Evolutionary conservation across 805 yeast genomes (phyloP).

Genomic region (Brettanomyces naardenensis): DNA sequence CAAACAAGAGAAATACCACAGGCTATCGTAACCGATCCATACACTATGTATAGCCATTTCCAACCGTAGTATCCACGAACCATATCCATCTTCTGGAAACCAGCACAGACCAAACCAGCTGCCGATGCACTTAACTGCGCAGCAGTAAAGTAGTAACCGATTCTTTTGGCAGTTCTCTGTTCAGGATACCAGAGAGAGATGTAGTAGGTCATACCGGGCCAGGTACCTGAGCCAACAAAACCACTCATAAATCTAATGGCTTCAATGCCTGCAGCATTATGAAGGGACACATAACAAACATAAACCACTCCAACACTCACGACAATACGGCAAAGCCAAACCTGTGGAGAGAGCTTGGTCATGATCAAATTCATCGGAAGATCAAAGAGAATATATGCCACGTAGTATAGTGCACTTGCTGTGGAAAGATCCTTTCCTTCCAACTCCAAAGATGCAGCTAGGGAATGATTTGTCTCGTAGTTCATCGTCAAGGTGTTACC

Average conservation of each 20-base stretch:
- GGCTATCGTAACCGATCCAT: constrained; percentile 60
- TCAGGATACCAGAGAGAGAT: constrained; percentile 81
- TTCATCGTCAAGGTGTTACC: constrained; percentile 83
- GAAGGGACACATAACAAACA: constrained; percentile 59
- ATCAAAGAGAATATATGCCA: constrained; percentile 77
- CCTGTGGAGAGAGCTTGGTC: constrained; percentile 79
- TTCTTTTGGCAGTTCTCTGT: constrained; percentile 65
- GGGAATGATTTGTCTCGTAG: constrained; percentile 49
- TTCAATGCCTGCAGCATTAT: constrained; percentile 50
- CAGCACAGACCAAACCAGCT: constrained; percentile 81
- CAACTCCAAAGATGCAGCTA: constrained; percentile 42
- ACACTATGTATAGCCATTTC: constrained; percentile 79
- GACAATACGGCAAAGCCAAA: constrained; percentile 77
- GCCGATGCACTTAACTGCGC: constrained; percentile 89
- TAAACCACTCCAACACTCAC: constrained; percentile 72
- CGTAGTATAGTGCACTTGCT: constrained; percentile 76
- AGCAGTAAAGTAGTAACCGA: constrained; percentile 87
- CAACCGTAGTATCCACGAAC: constrained; percentile 66
- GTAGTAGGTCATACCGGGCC: constrained; percentile 89
- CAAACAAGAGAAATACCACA: constrained; percentile 60
- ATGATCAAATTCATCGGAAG: constrained; percentile 81
- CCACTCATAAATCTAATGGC: constrained; percentile 72
- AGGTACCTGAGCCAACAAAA: constrained; percentile 74
- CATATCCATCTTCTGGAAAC: constrained; percentile 79
- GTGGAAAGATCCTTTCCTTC: constrained; percentile 53